Evolutionary conservation across 768 basidiomycete species (phyloP).

Genomic region (Amanita rimosa): DNA sequence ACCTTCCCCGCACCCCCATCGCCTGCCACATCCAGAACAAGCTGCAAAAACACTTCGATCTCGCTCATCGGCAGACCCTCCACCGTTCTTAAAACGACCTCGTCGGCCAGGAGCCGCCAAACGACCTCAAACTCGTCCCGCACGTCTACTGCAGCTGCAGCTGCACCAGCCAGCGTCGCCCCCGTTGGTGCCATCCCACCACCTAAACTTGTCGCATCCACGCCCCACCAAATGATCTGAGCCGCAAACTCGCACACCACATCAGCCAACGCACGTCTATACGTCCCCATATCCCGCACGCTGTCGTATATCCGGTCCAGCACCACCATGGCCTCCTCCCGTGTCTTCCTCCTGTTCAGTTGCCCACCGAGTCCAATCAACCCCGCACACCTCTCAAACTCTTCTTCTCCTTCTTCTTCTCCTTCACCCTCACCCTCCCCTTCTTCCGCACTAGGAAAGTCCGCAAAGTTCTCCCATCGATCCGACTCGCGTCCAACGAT

Average conservation of each 20-base stretch:
- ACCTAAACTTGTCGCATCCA: slow-evolving; percentile 1
- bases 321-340: slow-evolving; percentile 43
- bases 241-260: slow-evolving; percentile 36
- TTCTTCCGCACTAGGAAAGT: not conserved
- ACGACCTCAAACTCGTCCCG: slow-evolving; percentile 27
- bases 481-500: slow-evolving; percentile 1
- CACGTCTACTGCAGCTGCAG: slow-evolving; percentile 16
- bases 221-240: slow-evolving; percentile 14
- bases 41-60: slow-evolving; percentile 3
- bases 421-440: not conserved
- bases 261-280: slow-evolving; percentile 42
- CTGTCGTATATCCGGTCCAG: slow-evolving; percentile 51
- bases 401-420: too few relatives aligned
- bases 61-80: slow-evolving; percentile 18
- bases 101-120: slow-evolving; percentile 61
- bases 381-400: not conserved
- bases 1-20: slow-evolving; percentile 3
- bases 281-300: slow-evolving; percentile 57
- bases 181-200: not conserved
- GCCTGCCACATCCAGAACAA: not conserved
- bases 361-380: slow-evolving; percentile 1
- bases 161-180: slow-evolving; percentile 19
- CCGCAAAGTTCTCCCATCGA: not conserved
- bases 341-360: slow-evolving; percentile 7
- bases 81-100: slow-evolving; percentile 44